A percentile compares a stretch with the other conserved stretches of the same genome.
Conservation (phyloP, 352 stramenopile species). For the Phytopythium oedochilum region DNA sequence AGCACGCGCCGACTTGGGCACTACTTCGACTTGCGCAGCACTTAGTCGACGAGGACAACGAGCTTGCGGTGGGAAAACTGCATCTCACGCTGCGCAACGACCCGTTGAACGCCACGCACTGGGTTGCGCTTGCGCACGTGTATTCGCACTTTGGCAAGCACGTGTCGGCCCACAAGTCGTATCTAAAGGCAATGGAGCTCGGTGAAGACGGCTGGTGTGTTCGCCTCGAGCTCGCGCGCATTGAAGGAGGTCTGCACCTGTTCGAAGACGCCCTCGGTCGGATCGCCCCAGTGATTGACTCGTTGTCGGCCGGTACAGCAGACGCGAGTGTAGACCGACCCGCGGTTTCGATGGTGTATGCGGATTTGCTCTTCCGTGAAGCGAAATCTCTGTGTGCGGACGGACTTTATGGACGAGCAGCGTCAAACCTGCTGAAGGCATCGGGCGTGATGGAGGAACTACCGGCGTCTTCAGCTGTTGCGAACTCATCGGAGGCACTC, state of each 20-base stretch:
- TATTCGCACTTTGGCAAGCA: constrained; percentile 80
- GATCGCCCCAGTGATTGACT: constrained; percentile 39
- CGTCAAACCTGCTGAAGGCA: constrained; percentile 54
- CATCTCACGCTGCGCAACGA: constrained; percentile 75
- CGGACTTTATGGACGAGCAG: constrained; percentile 66
- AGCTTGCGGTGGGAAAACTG: constrained; percentile 60
- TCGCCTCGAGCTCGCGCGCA: constrained; percentile 70
- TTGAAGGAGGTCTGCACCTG: constrained; percentile 64
- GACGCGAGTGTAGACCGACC: constrained; percentile 11
- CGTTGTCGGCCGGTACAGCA: constrained; percentile 1
- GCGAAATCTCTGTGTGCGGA: constrained; percentile 72
- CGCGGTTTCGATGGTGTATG: constrained; percentile 53
- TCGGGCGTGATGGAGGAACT: constrained; percentile 42
- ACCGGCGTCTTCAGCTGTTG: constrained; percentile 17
- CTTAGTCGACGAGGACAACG: constrained; percentile 58
- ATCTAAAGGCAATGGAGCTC: constrained; percentile 69
- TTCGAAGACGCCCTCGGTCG: constrained; percentile 69
- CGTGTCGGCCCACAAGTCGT: constrained; percentile 75
- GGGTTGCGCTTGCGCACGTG: constrained; percentile 71
- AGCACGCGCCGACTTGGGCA: constrained; percentile 69
- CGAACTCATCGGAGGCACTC: constrained; percentile 29
- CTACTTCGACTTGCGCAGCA: constrained; percentile 68
- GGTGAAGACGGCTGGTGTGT: constrained; percentile 65
- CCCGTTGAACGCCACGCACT: constrained; percentile 54
- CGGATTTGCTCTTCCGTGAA: constrained; percentile 71